phyloP scores from a whole-genome alignment of 2,329 filamentous ascomycete genomes.

The Aspergillus glaucus region DNA sequence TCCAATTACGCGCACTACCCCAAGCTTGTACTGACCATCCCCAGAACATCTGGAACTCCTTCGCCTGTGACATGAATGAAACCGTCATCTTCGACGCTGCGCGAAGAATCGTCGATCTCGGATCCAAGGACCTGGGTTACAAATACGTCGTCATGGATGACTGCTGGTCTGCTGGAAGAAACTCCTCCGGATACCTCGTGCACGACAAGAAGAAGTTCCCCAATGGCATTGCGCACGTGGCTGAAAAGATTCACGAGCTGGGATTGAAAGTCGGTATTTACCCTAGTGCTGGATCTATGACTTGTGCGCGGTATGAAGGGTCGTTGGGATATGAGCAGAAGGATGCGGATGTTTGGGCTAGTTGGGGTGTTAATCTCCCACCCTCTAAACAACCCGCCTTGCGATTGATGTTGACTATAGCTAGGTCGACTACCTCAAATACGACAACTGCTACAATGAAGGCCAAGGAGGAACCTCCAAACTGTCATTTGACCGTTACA shows the following conservation, averaged over 20 bases:
- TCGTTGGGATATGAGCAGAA: slow-evolving; percentile 46
- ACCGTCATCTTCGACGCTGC: slow-evolving; percentile 40
- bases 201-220: slow-evolving; percentile 41
- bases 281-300: slow-evolving; percentile 31
- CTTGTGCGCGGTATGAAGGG: slow-evolving; percentile 34
- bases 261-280: slow-evolving; percentile 52
- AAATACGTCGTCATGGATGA: slow-evolving; percentile 48
- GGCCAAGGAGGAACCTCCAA: slow-evolving; percentile 45
- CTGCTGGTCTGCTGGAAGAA: slow-evolving; percentile 46
- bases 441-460: slow-evolving; percentile 54
- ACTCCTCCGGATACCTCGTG: slow-evolving; percentile 38
- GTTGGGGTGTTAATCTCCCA: slow-evolving; percentile 40
- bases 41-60: slow-evolving; percentile 36
- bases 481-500: slow-evolving; percentile 43
- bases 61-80: slow-evolving; percentile 41
- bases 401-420: too few relatives aligned
- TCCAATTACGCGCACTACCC: neutral
- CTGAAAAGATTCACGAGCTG: slow-evolving; percentile 42
- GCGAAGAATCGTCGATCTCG: slow-evolving; percentile 35
- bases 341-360: slow-evolving; percentile 48
- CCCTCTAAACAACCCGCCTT: too few relatives aligned
- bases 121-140: slow-evolving; percentile 42
- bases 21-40: neutral
- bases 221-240: slow-evolving; percentile 43
- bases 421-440: slow-evolving; percentile 44